These are phyloP conservation scores for Pulveroboletus sp. DNA, from an alignment of 768 basidiomycete genomes.

Conservation along the genomic window DNA sequence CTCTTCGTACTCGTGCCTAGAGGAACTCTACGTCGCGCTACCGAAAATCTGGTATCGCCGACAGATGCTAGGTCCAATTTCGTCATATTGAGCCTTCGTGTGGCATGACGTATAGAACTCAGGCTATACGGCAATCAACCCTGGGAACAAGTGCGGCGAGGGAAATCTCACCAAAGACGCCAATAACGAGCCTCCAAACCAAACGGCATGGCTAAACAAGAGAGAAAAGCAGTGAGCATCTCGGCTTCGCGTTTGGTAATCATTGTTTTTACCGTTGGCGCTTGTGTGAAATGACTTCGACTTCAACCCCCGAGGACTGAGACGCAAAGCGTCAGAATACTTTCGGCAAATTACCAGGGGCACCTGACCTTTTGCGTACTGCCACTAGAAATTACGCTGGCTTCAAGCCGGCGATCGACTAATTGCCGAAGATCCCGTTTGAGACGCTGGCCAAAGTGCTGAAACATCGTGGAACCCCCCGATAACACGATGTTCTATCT, in stretches of 20 bases:
- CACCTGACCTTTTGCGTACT: conserved; percentile 63
- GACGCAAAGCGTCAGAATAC: conserved; percentile 2
- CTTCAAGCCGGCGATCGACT: conserved; percentile 85
- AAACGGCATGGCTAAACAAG: conserved; percentile 75
- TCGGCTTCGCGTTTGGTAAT: background rate
- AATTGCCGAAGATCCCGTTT: conserved; percentile 94
- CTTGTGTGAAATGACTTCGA: conserved; percentile 98
- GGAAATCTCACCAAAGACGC: conserved; percentile 72
- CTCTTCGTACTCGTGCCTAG: background rate
- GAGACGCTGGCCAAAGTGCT: conserved; percentile 94
- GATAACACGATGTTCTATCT: conserved; percentile 93
- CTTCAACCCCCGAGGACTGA: conserved; percentile 93
- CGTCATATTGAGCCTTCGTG: conserved; percentile 92
- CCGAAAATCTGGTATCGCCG: conserved; percentile 92
- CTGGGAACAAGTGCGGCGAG: background rate
- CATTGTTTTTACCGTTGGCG: conserved; percentile 66
- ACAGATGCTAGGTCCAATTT: conserved; percentile 88
- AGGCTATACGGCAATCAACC: conserved; percentile 47
- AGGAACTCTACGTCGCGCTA: conserved; percentile 58
- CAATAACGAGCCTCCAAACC: conserved; percentile 95
- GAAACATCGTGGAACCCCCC: conserved; percentile 99
- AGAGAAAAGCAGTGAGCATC: conserved; percentile 6
- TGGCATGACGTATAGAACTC: conserved; percentile 95
- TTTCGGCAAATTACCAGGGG: background rate
- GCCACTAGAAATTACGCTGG: conserved; percentile 69